Percentiles rank a stretch among this genome's conserved stretches.
Conservation (phyloP, 2,329 filamentous ascomycete genomes). For the Curvularia spicifera region DNA sequence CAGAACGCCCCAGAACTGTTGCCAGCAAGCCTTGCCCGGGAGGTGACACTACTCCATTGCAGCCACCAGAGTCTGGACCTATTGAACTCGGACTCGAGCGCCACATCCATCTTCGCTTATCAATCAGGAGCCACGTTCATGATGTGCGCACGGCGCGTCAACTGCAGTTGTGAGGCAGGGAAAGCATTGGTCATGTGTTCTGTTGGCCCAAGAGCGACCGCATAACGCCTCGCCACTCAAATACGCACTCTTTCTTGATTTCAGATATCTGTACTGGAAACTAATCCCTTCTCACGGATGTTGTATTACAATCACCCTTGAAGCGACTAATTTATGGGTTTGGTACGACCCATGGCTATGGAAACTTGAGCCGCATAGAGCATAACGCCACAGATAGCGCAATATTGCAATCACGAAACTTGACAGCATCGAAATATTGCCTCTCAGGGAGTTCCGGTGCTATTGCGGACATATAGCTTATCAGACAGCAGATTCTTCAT, state of each 20-base stretch:
- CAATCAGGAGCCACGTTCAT: not conserved
- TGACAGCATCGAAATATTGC: not conserved
- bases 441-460: not conserved
- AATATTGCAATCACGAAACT: not conserved
- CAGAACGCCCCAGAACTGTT: not conserved
- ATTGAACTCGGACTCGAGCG: not conserved
- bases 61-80: slow-evolving; percentile 2
- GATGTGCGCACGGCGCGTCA: not conserved
- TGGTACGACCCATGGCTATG: not conserved
- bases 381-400: not conserved
- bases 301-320: not conserved
- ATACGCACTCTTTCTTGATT: not conserved
- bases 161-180: slow-evolving; percentile 1
- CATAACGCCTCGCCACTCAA: not conserved
- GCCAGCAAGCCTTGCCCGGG: not conserved
- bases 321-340: not conserved
- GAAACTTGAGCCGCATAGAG: not conserved
- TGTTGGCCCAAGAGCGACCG: slow-evolving; percentile 1
- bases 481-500: not conserved
- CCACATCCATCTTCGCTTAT: slow-evolving; percentile 12
- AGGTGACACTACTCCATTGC: not conserved
- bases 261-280: not conserved
- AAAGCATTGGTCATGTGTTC: slow-evolving; percentile 15
- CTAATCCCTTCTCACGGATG: not conserved
- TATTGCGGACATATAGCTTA: not conserved